Conservation (phyloP, 2,329 filamentous ascomycete species). For the Tolypocladium endophyticum region DNA sequence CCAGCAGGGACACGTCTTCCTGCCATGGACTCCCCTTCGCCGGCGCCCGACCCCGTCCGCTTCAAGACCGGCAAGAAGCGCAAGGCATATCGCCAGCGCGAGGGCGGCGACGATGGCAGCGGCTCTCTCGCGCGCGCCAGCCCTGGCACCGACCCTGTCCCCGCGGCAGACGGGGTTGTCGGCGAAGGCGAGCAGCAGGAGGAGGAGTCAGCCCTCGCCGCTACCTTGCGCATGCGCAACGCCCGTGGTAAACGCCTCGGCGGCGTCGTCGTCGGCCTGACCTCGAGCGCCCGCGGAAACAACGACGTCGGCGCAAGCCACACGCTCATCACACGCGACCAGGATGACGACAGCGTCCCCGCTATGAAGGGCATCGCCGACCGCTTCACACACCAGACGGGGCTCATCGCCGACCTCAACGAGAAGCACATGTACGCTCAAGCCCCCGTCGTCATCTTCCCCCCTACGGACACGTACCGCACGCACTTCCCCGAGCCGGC, state of each 20-base stretch:
- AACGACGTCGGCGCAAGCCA: slow-evolving; percentile 2
- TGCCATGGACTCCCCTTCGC: slow-evolving; percentile 9
- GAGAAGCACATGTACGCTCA: slow-evolving; percentile 71
- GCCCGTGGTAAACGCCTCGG: slow-evolving; percentile 36
- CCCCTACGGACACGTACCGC: no score
- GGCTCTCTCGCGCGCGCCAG: neutral
- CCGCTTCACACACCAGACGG: slow-evolving; percentile 65
- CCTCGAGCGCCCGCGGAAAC: slow-evolving; percentile 16
- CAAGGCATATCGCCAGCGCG: slow-evolving; percentile 46
- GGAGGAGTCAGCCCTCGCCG: slow-evolving; percentile 28
- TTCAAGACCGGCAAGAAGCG: slow-evolving; percentile 51
- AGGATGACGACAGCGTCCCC: slow-evolving; percentile 23
- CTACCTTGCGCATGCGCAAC: slow-evolving; percentile 43
- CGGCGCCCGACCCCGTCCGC: slow-evolving; percentile 22
- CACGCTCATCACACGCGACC: slow-evolving; percentile 19
- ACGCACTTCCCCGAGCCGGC: neutral
- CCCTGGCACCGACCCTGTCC: neutral
- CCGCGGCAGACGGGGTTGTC: neutral
- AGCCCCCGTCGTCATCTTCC: neutral
- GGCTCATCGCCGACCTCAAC: slow-evolving; percentile 51
- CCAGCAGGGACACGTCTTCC: neutral
- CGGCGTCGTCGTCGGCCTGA: slow-evolving; percentile 42
- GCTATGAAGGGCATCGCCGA: slow-evolving; percentile 18
- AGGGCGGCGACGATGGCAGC: slow-evolving; percentile 15
- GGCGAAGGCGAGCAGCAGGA: slow-evolving; percentile 15